Percentiles rank a stretch among this genome's conserved stretches.
Evolutionary conservation across 495 filamentous ascomycete species (phyloP).

Genomic region (Tuber umbilicatum): DNA sequence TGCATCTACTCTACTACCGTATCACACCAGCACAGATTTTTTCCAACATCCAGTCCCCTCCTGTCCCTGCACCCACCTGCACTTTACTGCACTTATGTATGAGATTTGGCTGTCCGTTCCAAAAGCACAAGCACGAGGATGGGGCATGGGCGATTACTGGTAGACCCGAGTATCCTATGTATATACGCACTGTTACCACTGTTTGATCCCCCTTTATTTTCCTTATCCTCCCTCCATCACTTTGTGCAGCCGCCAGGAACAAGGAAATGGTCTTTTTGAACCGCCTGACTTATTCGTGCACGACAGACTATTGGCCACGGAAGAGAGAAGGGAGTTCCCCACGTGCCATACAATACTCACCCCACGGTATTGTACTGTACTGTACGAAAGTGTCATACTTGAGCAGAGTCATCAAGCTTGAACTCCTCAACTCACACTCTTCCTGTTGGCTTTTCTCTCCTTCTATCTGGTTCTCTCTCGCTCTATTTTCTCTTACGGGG

Average conservation of each 20-base stretch:
- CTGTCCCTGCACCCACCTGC: background rate
- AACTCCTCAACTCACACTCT: background rate
- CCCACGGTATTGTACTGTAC: background rate
- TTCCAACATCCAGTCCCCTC: background rate
- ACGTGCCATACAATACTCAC: background rate
- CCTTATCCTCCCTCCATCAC: background rate
- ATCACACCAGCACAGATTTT: too few relatives aligned
- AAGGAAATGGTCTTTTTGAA: background rate
- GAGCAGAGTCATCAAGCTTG: background rate
- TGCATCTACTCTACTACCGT: background rate
- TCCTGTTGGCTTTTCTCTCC: background rate
- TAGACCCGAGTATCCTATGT: background rate
- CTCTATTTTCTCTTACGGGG: background rate
- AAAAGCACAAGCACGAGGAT: background rate
- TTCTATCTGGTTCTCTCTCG: background rate
- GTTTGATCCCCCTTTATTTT: background rate
- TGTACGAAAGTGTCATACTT: background rate
- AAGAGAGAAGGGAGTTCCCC: background rate
- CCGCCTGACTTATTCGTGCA: background rate
- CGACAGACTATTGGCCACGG: background rate
- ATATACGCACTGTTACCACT: background rate
- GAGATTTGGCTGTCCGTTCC: background rate
- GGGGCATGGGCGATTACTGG: background rate
- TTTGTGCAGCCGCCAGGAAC: background rate
- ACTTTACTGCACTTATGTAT: background rate